These are phyloP conservation scores for Neurospora hispaniola DNA, from an alignment of 495 filamentous ascomycete species.

Conservation along the genomic window DNA sequence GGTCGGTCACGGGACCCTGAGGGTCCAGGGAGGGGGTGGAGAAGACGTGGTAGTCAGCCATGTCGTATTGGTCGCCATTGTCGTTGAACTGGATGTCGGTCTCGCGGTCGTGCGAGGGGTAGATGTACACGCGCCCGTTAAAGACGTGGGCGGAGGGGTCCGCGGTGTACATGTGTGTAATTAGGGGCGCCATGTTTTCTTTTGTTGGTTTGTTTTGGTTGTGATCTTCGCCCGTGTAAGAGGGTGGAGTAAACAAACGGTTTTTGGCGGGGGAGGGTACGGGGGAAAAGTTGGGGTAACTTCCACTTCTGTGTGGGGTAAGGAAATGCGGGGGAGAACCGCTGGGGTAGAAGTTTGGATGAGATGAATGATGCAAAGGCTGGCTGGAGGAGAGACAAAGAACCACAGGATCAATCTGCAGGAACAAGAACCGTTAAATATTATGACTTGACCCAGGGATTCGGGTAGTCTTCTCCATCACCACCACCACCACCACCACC, in stretches of 20 bases:
- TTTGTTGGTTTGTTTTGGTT: background rate
- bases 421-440: background rate
- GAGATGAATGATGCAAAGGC: background rate
- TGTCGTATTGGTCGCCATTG: constrained; percentile 76
- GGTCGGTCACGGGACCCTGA: constrained; percentile 42
- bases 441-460: background rate
- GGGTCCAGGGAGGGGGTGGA: constrained; percentile 38
- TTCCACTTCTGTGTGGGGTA: background rate
- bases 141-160: constrained; percentile 59
- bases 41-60: constrained; percentile 62
- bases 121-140: constrained; percentile 51
- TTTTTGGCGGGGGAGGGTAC: background rate
- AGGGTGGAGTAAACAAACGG: background rate
- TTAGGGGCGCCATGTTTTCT: constrained; percentile 36
- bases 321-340: background rate
- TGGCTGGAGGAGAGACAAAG: background rate
- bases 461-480: background rate
- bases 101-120: constrained; percentile 55
- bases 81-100: constrained; percentile 57
- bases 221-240: constrained; percentile 1
- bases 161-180: constrained; percentile 60
- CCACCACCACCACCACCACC: background rate
- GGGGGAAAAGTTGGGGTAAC: background rate
- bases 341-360: background rate
- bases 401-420: background rate